Evolutionary conservation across 2,329 filamentous ascomycete genomes (phyloP).

Genomic region (Penicillium fuscoglaucum): DNA sequence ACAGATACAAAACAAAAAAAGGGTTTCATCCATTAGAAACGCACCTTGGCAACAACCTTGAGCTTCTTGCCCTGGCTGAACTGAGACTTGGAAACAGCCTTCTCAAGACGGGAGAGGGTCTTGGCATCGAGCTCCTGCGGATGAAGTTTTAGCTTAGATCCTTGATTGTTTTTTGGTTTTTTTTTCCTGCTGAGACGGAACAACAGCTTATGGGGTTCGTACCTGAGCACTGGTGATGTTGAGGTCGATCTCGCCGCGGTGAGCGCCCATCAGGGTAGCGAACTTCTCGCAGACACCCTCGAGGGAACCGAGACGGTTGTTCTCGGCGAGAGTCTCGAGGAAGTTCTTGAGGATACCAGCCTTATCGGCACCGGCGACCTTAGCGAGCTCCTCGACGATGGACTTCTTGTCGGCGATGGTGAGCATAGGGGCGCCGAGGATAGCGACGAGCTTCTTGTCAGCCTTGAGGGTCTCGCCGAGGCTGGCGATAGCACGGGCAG

Average conservation of each 20-base stretch:
- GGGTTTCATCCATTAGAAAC: conserved; percentile 21
- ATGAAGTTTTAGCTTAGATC: neutral
- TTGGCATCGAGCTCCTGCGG: conserved; percentile 77
- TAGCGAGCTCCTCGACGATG: conserved; percentile 84
- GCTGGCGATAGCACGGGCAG: conserved; percentile 73
- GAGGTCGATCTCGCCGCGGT: conserved; percentile 91
- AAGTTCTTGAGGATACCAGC: conserved; percentile 89
- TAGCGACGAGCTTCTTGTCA: conserved; percentile 74
- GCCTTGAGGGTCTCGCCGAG: conserved; percentile 73
- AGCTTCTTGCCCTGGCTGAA: conserved; percentile 95
- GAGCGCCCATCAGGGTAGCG: conserved; percentile 77
- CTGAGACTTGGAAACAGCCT: conserved; percentile 82
- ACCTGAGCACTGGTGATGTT: conserved; percentile 87
- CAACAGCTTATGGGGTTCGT: conserved; percentile 37
- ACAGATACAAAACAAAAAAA: neutral
- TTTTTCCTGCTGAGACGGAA: neutral
- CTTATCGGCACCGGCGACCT: conserved; percentile 72
- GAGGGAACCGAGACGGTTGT: conserved; percentile 88
- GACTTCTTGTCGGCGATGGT: conserved; percentile 74
- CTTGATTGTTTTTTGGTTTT: neutral
- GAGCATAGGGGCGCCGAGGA: conserved; percentile 81
- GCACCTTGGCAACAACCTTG: conserved; percentile 88
- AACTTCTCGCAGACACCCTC: conserved; percentile 87
- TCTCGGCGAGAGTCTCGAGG: conserved; percentile 83
- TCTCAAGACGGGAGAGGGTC: conserved; percentile 82